Base-by-base conservation (phyloP, 148 eudicot genomes). In the Silene uniflora region DNA sequence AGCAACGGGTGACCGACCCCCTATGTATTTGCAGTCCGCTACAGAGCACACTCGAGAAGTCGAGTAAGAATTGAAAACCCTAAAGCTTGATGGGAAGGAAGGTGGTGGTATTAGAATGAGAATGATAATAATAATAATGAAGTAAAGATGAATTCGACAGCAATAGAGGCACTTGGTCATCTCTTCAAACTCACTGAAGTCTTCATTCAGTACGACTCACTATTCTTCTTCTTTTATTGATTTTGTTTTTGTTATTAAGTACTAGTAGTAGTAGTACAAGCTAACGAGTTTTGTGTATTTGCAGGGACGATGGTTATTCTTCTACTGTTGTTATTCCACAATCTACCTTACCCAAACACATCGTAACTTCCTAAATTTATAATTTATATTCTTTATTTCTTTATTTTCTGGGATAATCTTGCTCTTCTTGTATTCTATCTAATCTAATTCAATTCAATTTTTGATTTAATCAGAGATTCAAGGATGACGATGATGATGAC, bases 181-280 rank as follows among this genome's bases (percentile, higher is more conserved):
- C 89, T 87, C 81, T 89, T 91, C 80, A 89, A 83, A 68, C 89
- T 91, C 80, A 89, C 96, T 46, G 10, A 70, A 70, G 24, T 70
- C 73, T 70, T 52, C 73, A 70, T 70, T 14, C 22, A 56, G 73
- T 46, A 46, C 73, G 44, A 35, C 39, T 35, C 4, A 39, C 44
- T 39, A 39, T 39, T 39, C 44, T 46, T 6, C 46, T 22, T 42
- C 6, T 56, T 29, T 56, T 29, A 5, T 22, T 58, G 0, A 14
- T 16, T 47, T 9, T 58, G 7, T 14, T 69, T 42, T 27, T 2
- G 62, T 11, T 46, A 64, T 18, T 1, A 16, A 13, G 2, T 64
- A 10, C 23, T 21, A 19, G 1, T 60, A 39, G 44, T 39, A 39
- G 9, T 18, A 12, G 8, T 19, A 59, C 1, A 6, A 18, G 14